Evolutionary conservation across 768 basidiomycete genomes (phyloP).

Genomic region (Crepidotus variabilis): DNA sequence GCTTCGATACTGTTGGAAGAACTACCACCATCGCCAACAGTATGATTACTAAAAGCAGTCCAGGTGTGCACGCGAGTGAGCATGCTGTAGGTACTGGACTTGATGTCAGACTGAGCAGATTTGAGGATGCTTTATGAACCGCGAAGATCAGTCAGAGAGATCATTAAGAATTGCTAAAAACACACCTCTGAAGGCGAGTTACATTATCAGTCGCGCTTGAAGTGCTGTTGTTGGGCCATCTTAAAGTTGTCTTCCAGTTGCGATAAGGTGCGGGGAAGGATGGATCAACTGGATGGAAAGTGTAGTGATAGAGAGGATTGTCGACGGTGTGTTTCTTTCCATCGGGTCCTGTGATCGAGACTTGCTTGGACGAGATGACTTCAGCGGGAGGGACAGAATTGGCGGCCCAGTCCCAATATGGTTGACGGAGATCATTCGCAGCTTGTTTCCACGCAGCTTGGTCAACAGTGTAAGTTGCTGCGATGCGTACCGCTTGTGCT

Average conservation of each 20-base stretch:
- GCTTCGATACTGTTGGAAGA: slow-evolving; percentile 44
- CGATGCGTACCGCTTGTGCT: slow-evolving; percentile 35
- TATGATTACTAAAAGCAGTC: slow-evolving; percentile 45
- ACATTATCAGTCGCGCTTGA: slow-evolving; percentile 22
- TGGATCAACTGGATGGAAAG: slow-evolving; percentile 27
- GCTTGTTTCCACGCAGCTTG: slow-evolving; percentile 25
- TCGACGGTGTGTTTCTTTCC: slow-evolving; percentile 21
- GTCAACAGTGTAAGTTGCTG: slow-evolving; percentile 30
- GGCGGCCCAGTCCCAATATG: slow-evolving; percentile 52
- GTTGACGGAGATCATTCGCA: slow-evolving; percentile 32
- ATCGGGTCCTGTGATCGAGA: slow-evolving; percentile 26
- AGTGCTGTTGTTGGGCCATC: slow-evolving; percentile 21
- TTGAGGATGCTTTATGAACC: slow-evolving; percentile 17
- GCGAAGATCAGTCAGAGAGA: background rate
- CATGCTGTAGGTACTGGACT: slow-evolving; percentile 32
- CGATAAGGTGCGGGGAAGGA: slow-evolving; percentile 22
- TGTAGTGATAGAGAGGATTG: slow-evolving; percentile 33
- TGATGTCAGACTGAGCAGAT: slow-evolving; percentile 21
- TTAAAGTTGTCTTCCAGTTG: slow-evolving; percentile 25
- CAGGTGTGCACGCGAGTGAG: slow-evolving; percentile 34
- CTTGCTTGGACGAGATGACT: slow-evolving; percentile 23
- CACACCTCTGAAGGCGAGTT: slow-evolving; percentile 21
- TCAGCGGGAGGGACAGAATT: slow-evolving; percentile 34
- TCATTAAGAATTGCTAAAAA: background rate
- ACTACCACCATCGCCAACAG: slow-evolving; percentile 31